Percentiles rank a stretch among this genome's conserved stretches.
Evolutionary conservation across 345 rosid genomes (phyloP).

Genomic region (Populus alba): DNA sequence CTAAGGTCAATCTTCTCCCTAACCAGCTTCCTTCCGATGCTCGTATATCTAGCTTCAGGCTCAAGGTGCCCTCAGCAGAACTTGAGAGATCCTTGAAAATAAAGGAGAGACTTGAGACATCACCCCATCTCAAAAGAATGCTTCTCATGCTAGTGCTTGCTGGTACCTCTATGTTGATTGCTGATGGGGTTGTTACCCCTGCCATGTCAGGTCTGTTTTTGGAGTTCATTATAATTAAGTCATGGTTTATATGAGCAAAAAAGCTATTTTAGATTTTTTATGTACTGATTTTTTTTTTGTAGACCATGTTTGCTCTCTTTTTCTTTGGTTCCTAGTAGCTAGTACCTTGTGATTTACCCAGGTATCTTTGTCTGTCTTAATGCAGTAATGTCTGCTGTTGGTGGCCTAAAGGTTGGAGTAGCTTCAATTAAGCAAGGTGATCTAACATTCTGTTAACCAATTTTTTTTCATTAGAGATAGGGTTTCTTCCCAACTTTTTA

Average conservation of each 20-base stretch:
- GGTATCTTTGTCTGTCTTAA: constrained; percentile 17
- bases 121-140: constrained; percentile 67
- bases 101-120: constrained; percentile 88
- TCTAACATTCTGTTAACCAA: not conserved
- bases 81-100: constrained; percentile 94
- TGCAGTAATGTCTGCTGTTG: constrained; percentile 96
- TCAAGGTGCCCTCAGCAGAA: constrained; percentile 95
- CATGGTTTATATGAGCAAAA: not conserved
- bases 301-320: constrained; percentile 1
- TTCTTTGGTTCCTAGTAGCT: constrained; percentile 1
- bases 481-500: not conserved
- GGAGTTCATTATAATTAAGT: not conserved
- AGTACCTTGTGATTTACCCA: not conserved
- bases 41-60: constrained; percentile 92
- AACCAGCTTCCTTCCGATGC: constrained; percentile 97
- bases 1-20: constrained; percentile 94
- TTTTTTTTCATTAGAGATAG: not conserved
- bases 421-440: constrained; percentile 75
- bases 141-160: constrained; percentile 87
- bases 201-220: constrained; percentile 95
- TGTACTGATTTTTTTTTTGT: not conserved
- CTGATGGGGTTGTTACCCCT: constrained; percentile 95
- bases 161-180: constrained; percentile 97
- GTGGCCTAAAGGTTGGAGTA: constrained; percentile 87
- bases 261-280: not conserved